Base-by-base conservation (phyloP, 176 grass and related monocot species). In the Triticum timopheevii region DNA sequence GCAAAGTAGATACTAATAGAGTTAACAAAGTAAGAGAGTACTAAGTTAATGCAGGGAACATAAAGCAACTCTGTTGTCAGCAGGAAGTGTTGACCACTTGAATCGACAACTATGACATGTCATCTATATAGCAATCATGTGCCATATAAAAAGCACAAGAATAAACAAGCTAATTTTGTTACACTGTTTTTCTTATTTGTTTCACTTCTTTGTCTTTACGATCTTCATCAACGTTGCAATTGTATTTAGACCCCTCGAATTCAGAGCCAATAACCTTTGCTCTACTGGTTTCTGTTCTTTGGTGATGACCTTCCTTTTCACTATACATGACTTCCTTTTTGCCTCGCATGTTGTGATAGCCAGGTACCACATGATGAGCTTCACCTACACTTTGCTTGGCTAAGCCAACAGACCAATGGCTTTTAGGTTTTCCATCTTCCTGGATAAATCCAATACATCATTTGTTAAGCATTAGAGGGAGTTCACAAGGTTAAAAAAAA, bases 191-290 rank as follows among this genome's bases (percentile, higher is more conserved):
- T 73, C 80, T 87, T 71, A 47, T 73, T 66, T 40, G 78, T 36
- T 34, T 85, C 54, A 34, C 69, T 66, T 90, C 90, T 22, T 89
- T 82, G 2, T 93, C 88, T 87, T 93, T 88, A 65, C 75, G 82
- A 80, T 69, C 86, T 71, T 52, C 66, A 61, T 78, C 84, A 80
- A 28, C 87, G 88, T 93, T 92, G 42, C 81, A 90, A 83, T 92
- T 92, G 72, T 91, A 88, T 90, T 95, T 89, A 88, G 93, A 95
- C 63, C 90, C 96, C 45, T 92, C 90, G 4, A 90, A 93, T 80
- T 92, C 95, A 70, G 89, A 93, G 13, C 86, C 88, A 82, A 95
- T 74, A 47, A 98, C 78, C 72, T 83, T 93, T 91, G 90, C 89
- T 83, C 88, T 90, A 31, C 96, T 93, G 19, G 88, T 80, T 22